Conservation (phyloP, 139 green algal species). For the Coelastrella sp. region DNA sequence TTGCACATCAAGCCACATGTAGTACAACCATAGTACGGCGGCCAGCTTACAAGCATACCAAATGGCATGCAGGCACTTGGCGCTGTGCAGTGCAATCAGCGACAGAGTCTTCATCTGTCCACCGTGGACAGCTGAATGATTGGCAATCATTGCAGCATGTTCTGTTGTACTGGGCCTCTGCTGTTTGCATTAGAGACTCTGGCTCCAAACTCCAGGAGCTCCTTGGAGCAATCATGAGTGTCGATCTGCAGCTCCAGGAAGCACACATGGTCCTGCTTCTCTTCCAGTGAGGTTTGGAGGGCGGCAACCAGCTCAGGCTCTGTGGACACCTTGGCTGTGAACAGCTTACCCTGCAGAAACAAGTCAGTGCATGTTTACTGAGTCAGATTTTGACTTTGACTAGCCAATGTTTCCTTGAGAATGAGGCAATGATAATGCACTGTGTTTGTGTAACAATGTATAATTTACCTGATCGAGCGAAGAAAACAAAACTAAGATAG, state of each 20-base stretch:
- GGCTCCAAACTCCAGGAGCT: slow-evolving; percentile 88
- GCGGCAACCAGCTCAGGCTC: slow-evolving; percentile 72
- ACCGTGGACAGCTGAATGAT: no score
- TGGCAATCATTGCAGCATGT: background rate
- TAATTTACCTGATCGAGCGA: no score
- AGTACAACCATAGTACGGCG: no score
- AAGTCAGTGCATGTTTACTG: background rate
- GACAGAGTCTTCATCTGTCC: no score
- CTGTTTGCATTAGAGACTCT: slow-evolving; percentile 78
- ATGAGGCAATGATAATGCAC: no score
- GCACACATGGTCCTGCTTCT: slow-evolving; percentile 66
- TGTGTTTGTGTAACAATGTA: no score
- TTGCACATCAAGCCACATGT: no score
- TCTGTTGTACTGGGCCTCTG: background rate
- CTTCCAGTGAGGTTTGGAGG: slow-evolving; percentile 49
- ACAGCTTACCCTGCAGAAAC: slow-evolving; percentile 56
- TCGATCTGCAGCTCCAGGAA: slow-evolving; percentile 74
- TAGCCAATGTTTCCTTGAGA: no score
- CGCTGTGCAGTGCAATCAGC: no score
- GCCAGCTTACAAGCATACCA: no score
- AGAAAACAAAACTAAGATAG: no score
- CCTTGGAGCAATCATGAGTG: slow-evolving; percentile 78
- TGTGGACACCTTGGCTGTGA: slow-evolving; percentile 65
- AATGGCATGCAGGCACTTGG: no score
- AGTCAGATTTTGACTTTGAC: background rate